These are phyloP conservation scores for Gracilaria domingensis DNA, from an alignment of 23 red algal species.

Conservation along the genomic window DNA sequence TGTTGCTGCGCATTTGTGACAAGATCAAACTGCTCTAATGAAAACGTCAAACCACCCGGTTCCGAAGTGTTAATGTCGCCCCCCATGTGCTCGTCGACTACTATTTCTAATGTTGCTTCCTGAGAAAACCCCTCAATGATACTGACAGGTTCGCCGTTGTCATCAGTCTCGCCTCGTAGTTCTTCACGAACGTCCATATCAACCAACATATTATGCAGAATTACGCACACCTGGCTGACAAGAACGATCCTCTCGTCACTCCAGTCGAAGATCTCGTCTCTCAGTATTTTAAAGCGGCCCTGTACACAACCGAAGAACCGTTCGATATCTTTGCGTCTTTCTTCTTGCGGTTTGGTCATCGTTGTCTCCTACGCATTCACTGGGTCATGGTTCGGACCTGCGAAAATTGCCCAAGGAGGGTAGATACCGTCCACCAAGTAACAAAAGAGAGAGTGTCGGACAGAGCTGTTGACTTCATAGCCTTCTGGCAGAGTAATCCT, in stretches of 20 bases:
- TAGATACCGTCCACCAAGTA: constrained; percentile 35
- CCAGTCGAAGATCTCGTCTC: constrained; percentile 15
- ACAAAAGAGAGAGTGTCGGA: background rate
- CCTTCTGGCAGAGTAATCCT: constrained; percentile 42
- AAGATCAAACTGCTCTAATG: background rate
- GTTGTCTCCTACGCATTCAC: background rate
- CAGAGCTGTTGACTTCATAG: constrained; percentile 22
- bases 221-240: constrained; percentile 58
- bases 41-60: background rate
- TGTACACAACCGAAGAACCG: constrained; percentile 31
- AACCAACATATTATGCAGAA: constrained; percentile 66
- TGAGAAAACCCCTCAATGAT: background rate
- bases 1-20: constrained; percentile 1
- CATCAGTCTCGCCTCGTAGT: constrained; percentile 29
- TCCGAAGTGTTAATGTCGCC: background rate
- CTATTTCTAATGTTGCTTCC: too few relatives aligned
- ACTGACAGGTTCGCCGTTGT: background rate
- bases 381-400: constrained; percentile 11
- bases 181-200: constrained; percentile 14
- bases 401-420: constrained; percentile 42
- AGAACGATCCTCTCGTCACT: too few relatives aligned
- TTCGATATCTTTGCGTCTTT: too few relatives aligned
- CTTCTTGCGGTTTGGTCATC: constrained; percentile 19
- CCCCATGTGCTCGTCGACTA: too few relatives aligned
- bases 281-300: constrained; percentile 22